phyloP scores from a whole-genome alignment of 768 basidiomycete species.

The Lentinus tigrinus region DNA sequence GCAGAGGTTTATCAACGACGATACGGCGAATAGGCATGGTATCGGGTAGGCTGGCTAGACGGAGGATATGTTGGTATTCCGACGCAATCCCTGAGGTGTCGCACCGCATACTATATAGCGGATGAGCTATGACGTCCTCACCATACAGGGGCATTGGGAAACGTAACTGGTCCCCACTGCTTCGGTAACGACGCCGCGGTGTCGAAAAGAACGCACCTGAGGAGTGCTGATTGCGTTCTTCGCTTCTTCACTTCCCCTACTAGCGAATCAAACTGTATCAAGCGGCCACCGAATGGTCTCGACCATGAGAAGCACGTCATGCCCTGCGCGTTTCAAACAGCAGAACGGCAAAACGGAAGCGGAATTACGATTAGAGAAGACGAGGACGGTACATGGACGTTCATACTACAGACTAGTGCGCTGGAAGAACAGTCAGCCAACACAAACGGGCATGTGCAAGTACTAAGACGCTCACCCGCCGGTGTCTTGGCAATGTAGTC shows the following conservation, averaged over 20 bases:
- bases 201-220: background rate
- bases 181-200: conserved; percentile 6
- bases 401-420: conserved; percentile 21
- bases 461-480: conserved; percentile 23
- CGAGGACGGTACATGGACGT: conserved; percentile 10
- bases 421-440: conserved; percentile 9
- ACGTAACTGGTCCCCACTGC: conserved; percentile 8
- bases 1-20: conserved; percentile 43
- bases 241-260: conserved; percentile 1
- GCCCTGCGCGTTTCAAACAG: background rate
- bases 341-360: background rate
- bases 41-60: background rate
- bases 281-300: conserved; percentile 2
- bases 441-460: background rate
- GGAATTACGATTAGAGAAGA: conserved; percentile 12
- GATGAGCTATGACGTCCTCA: conserved; percentile 10
- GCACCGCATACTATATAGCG: conserved; percentile 10
- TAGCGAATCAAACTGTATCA: conserved; percentile 2
- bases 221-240: conserved; percentile 1
- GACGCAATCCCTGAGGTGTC: background rate
- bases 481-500: conserved; percentile 90
- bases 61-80: too few species aligned
- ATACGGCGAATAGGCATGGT: conserved; percentile 32
- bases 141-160: conserved; percentile 8
- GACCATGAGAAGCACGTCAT: background rate